phyloP scores from a whole-genome alignment of 2,329 filamentous ascomycete species.

The Berkeleyomyces rouxiae region DNA sequence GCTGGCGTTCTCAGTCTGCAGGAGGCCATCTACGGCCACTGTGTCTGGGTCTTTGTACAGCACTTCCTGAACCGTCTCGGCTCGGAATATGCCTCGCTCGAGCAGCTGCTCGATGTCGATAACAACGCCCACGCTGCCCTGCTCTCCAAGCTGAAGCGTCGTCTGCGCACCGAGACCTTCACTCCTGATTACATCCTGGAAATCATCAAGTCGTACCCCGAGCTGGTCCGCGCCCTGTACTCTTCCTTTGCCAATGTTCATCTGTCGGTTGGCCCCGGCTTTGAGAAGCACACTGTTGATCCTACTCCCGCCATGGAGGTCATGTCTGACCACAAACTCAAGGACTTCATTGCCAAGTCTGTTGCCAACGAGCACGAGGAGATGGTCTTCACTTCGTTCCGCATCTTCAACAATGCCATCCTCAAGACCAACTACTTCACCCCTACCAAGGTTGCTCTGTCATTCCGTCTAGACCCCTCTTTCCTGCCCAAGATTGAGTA shows the following conservation, averaged over 20 bases:
- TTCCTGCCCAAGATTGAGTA: slow-evolving; percentile 91
- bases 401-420: slow-evolving; percentile 82
- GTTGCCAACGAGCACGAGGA: slow-evolving; percentile 86
- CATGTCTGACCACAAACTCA: slow-evolving; percentile 56
- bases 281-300: slow-evolving; percentile 30
- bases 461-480: slow-evolving; percentile 77
- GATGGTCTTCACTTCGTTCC: slow-evolving; percentile 95
- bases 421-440: slow-evolving; percentile 97
- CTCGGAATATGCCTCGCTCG: slow-evolving; percentile 78
- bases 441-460: slow-evolving; percentile 92
- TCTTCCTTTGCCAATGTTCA: slow-evolving; percentile 83
- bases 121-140: slow-evolving; percentile 78
- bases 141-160: slow-evolving; percentile 85
- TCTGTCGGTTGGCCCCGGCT: slow-evolving; percentile 37
- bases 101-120: slow-evolving; percentile 59
- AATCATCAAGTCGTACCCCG: slow-evolving; percentile 83
- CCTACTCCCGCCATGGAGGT: slow-evolving; percentile 47
- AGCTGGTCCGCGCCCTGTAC: slow-evolving; percentile 74
- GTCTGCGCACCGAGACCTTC: slow-evolving; percentile 89
- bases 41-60: slow-evolving; percentile 92
- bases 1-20: slow-evolving; percentile 77
- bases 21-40: slow-evolving; percentile 94
- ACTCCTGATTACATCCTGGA: slow-evolving; percentile 96
- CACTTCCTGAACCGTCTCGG: slow-evolving; percentile 94
- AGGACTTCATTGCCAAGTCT: slow-evolving; percentile 59